Evolutionary conservation across 1,284 basidiomycete species (phyloP), one percentile per base, ranked within the genome.

Genomic region (Baeospora myosura): DNA sequence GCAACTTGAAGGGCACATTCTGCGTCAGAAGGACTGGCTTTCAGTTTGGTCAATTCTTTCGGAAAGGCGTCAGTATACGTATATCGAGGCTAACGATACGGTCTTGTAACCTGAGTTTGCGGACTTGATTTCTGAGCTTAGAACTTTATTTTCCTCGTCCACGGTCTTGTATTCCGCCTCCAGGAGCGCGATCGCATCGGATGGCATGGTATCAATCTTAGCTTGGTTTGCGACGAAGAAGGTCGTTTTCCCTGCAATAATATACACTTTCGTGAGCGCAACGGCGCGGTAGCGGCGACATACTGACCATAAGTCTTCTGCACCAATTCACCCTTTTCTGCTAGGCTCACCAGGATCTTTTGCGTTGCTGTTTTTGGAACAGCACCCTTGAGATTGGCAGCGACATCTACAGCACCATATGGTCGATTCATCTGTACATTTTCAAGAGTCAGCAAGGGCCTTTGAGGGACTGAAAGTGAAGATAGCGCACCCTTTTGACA

Each of bases 331-430:
- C 83, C 82, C 55, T 78, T 87, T 49, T 89, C 88, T 0, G 90
- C 81, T 10, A 93, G 73, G 0, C 76, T 63, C 1, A 76, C 65
- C 10, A 93, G 71, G 36, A 92, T 84, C 64, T 92, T 92, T 58
- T 90, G 88, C 0, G 81, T 81, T 5, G 80, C 71, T 0, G 87
- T 64, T 59, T 92, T 93, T 5, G 87, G 78, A 1, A 94, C 81
- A 7, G 81, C 78, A 41, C 86, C 85, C 59, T 91, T 92, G 30
- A 94, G 67, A 60, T 95, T 94, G 12, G 88, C 85, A 11, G 86
- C 73, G 2, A 94, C 81, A 57, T 93, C 89, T 26, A 89, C 90
- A 50, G 78, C 81, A n/a, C 81, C 81, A 51, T 76, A 85, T 2
- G 75, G 83, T 26, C 79, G 69, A 56, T 84, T 88, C 81, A 80